Conservation (phyloP, 805 yeast species). For the Metschnikowia lunata region DNA sequence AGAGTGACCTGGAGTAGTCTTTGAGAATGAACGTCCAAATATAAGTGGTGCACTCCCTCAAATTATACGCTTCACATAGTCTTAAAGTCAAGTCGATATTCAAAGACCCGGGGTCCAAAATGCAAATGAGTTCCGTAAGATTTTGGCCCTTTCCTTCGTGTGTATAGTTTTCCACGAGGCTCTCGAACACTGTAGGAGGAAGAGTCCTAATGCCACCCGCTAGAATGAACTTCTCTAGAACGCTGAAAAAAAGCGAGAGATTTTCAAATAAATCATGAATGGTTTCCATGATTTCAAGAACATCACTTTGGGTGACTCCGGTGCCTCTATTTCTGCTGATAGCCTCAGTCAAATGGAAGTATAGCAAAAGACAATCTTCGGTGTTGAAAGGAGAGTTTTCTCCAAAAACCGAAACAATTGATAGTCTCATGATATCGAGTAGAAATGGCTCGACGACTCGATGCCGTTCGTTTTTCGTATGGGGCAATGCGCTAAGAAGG, state of each 20-base stretch:
- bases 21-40: constrained; percentile 66
- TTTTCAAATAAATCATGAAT: constrained; percentile 28
- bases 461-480: constrained; percentile 40
- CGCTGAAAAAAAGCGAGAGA: constrained; percentile 43
- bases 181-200: constrained; percentile 62
- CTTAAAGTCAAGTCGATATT: constrained; percentile 75
- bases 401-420: constrained; percentile 40
- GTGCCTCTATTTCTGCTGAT: constrained; percentile 5
- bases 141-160: constrained; percentile 37
- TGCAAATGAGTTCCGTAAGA: constrained; percentile 66
- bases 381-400: background rate
- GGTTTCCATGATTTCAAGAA: constrained; percentile 17
- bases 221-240: constrained; percentile 49
- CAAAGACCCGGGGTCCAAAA: constrained; percentile 59
- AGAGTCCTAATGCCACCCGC: constrained; percentile 42
- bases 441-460: constrained; percentile 48
- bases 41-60: constrained; percentile 62
- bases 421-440: constrained; percentile 52
- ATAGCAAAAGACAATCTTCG: constrained; percentile 8
- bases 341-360: constrained; percentile 15
- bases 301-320: constrained; percentile 1
- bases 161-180: constrained; percentile 52
- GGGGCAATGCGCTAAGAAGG: constrained; percentile 55
- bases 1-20: constrained; percentile 70
- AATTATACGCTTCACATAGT: constrained; percentile 51